Base-by-base conservation (phyloP, 2,329 filamentous ascomycete genomes). In the Cryphonectria radicalis region DNA sequence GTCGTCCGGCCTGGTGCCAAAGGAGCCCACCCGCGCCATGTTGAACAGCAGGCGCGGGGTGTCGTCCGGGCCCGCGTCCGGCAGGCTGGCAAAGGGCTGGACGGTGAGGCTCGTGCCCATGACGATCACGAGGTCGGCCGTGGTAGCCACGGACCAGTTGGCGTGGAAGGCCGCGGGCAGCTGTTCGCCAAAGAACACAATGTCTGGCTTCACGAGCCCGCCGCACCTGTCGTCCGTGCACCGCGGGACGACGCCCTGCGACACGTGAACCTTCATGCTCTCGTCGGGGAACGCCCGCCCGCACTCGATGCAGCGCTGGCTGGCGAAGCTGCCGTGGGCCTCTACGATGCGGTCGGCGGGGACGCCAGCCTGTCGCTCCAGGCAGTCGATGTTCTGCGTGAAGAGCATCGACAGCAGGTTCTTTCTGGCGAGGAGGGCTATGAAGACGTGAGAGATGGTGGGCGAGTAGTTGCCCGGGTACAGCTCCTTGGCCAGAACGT, bases 331-430 rank as follows among this genome's bases (percentile, higher is more conserved):
- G 63, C 96, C 96, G 80, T 99, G 96, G 0, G 96, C 96, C 81
- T 98, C 95, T 43, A 99, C 87, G 66, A 99, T 95, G 80, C 88
- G 90, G 2, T 95, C 90, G 0, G 84, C 86, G 0, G 94, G 93
- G 0, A 99, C 90, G 37, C 96, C 96, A 17, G 95, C 96, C 75
- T 89, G 87, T 32, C 95, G 89, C 82, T 99, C 96, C 17, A 99
- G 87, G 77, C 94, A 97, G 82, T 99, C 96, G 75, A 99, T 98
- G 78, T 99, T 99, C 79, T 99, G 96, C 0, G 96, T 98, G 81
- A 98, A 99, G 68, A 96, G 88, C 84, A 94, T 96, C 75, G 92
- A 84, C 35, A 99, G 84, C 57, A 95, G 84, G 4, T 89, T 90
- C 82, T 97, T 97, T 72, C 90, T 85, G 70, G 95, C 88, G 22